Evolutionary conservation across 148 eudicot species (phyloP).

Genomic region (Chenopodium berlandieri): DNA sequence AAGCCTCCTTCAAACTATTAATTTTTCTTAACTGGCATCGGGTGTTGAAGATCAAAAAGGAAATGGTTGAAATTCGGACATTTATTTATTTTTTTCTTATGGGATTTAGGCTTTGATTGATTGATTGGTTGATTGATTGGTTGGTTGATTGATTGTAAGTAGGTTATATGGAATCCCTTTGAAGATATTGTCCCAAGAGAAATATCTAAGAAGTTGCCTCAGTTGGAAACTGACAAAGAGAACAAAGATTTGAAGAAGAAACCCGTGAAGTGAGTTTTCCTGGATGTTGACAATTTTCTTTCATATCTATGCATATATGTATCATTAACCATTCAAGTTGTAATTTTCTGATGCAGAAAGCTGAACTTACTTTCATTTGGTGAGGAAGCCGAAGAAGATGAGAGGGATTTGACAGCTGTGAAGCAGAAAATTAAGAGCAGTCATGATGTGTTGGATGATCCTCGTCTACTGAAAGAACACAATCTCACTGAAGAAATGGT

Average conservation of each 20-base stretch:
- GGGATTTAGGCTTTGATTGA: too few species aligned
- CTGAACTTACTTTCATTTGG: slow-evolving; percentile 96
- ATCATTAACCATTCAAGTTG: slow-evolving; percentile 12
- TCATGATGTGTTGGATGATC: slow-evolving; percentile 96
- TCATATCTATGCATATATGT: not conserved
- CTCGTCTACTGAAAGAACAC: slow-evolving; percentile 80
- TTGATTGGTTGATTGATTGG: too few species aligned
- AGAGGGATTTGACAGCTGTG: slow-evolving; percentile 63
- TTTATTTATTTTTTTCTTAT: not conserved
- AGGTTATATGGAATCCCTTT: slow-evolving; percentile 98
- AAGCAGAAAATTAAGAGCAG: slow-evolving; percentile 86
- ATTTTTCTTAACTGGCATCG: not conserved
- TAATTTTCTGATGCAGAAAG: slow-evolving; percentile 48
- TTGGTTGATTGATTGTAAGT: not conserved
- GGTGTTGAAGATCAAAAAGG: not conserved
- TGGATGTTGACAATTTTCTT: not conserved
- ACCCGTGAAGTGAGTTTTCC: slow-evolving; percentile 68
- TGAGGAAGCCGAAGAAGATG: slow-evolving; percentile 98
- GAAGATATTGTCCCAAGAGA: slow-evolving; percentile 89
- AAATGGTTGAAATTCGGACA: not conserved
- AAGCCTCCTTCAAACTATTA: not conserved
- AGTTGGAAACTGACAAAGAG: slow-evolving; percentile 33
- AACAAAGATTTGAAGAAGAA: slow-evolving; percentile 66
- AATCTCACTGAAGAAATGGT: slow-evolving; percentile 51
- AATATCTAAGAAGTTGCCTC: slow-evolving; percentile 36